phyloP scores from a whole-genome alignment of 164 flowering plant species.

The Nymphaea colorata region DNA sequence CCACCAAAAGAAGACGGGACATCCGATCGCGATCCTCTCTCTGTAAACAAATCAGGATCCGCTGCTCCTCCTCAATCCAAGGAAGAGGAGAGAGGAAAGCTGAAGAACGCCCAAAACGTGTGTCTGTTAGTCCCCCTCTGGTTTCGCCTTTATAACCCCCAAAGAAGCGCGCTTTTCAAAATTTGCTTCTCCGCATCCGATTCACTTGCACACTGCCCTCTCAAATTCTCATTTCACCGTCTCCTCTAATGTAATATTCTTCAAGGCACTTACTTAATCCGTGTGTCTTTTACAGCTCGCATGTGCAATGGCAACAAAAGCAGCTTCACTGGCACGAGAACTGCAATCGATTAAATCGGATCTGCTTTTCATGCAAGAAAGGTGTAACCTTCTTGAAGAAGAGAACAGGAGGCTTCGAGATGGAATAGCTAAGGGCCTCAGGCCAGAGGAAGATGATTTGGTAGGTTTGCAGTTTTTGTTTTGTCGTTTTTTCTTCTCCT shows the following conservation, averaged over 20 bases:
- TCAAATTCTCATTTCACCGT: not conserved
- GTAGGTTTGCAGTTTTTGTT: constrained; percentile 16
- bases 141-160: no score
- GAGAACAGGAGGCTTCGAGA: constrained; percentile 70
- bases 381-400: constrained; percentile 68
- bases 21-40: not conserved
- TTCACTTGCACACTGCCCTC: no score
- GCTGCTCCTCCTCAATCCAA: not conserved
- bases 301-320: constrained; percentile 76
- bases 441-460: constrained; percentile 93
- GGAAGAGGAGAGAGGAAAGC: constrained; percentile 19
- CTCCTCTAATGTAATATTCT: not conserved
- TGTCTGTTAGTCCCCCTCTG: constrained; percentile 1
- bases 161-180: no score
- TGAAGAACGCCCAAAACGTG: constrained; percentile 75
- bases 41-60: not conserved
- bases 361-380: constrained; percentile 59
- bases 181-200: no score
- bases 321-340: constrained; percentile 63
- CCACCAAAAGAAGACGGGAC: not conserved
- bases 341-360: constrained; percentile 62
- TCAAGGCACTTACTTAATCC: not conserved
- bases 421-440: constrained; percentile 42
- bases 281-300: constrained; percentile 45
- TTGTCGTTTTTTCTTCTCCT: not conserved